Percentiles rank a stretch among this genome's conserved stretches.
Conservation (phyloP, 1,284 basidiomycete species). For the Peniophora sp. region DNA sequence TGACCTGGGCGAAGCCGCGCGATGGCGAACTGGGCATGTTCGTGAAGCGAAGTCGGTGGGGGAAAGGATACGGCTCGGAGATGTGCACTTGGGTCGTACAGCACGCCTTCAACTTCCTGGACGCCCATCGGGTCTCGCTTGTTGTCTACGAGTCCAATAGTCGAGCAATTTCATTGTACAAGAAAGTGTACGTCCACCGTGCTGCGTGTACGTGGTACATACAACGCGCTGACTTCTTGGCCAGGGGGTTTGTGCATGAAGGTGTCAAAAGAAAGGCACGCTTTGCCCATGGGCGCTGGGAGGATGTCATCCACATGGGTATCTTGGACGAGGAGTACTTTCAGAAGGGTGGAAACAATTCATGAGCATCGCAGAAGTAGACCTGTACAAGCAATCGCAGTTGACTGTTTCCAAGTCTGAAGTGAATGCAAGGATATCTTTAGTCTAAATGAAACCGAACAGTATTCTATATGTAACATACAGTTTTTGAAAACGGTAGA, state of each 20-base stretch:
- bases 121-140: slow-evolving; percentile 22
- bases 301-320: slow-evolving; percentile 18
- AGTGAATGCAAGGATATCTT: too few species aligned
- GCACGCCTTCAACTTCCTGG: slow-evolving; percentile 22
- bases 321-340: slow-evolving; percentile 18
- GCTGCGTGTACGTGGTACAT: not conserved
- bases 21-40: slow-evolving; percentile 20
- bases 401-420: too few species aligned
- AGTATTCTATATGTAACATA: too few species aligned
- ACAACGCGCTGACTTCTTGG: not conserved
- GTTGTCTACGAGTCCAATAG: slow-evolving; percentile 21
- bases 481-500: too few species aligned
- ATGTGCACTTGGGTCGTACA: slow-evolving; percentile 22
- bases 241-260: slow-evolving; percentile 23
- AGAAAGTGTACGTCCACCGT: slow-evolving; percentile 18
- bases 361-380: too few species aligned
- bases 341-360: not conserved
- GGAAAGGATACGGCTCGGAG: slow-evolving; percentile 25
- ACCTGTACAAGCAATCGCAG: too few species aligned
- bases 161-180: slow-evolving; percentile 19
- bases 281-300: slow-evolving; percentile 21
- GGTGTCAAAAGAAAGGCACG: slow-evolving; percentile 18
- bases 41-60: slow-evolving; percentile 18
- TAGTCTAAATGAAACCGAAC: too few species aligned
- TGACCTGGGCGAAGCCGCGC: slow-evolving; percentile 13